phyloP scores from a whole-genome alignment of 176 grass and related monocot genomes.

The Eremochloa ophiuroides region DNA sequence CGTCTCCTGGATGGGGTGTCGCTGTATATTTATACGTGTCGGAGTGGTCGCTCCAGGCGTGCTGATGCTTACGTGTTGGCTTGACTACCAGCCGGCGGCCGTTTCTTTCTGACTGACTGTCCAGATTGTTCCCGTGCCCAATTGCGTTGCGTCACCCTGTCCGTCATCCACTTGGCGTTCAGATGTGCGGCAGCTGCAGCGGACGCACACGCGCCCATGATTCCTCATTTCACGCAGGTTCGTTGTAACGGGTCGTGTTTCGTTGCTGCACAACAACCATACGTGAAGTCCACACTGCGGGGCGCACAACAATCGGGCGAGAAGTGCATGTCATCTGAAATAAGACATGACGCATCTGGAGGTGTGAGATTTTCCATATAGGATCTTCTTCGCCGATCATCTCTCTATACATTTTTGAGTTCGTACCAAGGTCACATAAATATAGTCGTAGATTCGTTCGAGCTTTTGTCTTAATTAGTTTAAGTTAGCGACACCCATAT shows the following conservation, averaged over 20 bases:
- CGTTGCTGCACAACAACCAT: background rate
- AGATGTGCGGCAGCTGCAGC: background rate
- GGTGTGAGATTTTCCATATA: background rate
- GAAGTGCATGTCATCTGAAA: background rate
- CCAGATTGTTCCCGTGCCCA: background rate
- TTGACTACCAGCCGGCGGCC: too few species aligned
- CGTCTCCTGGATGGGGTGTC: background rate
- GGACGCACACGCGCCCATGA: too few species aligned
- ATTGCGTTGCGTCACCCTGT: background rate
- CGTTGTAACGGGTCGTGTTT: background rate
- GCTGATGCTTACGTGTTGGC: too few species aligned
- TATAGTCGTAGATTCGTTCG: too few species aligned
- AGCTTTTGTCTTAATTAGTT: too few species aligned
- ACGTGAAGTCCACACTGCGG: background rate
- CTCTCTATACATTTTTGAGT: background rate
- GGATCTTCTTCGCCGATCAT: background rate
- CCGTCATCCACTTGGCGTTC: background rate
- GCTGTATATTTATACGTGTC: conserved; percentile 8
- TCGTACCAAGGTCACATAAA: too few species aligned
- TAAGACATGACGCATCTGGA: background rate
- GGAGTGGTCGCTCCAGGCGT: background rate
- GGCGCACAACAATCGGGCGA: too few species aligned
- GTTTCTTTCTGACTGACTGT: too few species aligned
- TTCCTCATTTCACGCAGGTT: background rate
- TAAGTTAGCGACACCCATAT: too few species aligned